Evolutionary conservation across 2,329 filamentous ascomycete species (phyloP).

Genomic region (Coniochaeta prunicola): DNA sequence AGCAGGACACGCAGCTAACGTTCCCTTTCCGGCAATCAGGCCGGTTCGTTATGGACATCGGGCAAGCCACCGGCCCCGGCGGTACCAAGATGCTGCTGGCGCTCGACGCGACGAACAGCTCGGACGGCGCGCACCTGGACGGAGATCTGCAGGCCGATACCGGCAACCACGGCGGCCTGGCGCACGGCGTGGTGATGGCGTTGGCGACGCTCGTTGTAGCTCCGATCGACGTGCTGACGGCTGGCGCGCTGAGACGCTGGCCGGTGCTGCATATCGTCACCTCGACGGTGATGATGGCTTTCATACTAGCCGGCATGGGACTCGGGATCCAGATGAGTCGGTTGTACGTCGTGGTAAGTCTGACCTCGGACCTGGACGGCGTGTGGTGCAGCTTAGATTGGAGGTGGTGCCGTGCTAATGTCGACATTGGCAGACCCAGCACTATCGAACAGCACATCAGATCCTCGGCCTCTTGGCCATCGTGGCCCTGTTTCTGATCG

Average conservation of each 20-base stretch:
- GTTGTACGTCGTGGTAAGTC: constrained; percentile 11
- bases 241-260: constrained; percentile 10
- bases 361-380: neutral
- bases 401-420: neutral
- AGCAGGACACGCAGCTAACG: neutral
- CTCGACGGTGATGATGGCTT: constrained; percentile 10
- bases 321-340: constrained; percentile 13
- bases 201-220: constrained; percentile 14
- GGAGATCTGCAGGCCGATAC: constrained; percentile 2
- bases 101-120: constrained; percentile 1
- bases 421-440: constrained; percentile 10
- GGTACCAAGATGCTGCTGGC: constrained; percentile 6
- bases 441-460: constrained; percentile 15
- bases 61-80: constrained; percentile 10
- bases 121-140: constrained; percentile 2
- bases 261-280: constrained; percentile 11
- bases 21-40: constrained; percentile 2
- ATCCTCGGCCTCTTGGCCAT: constrained; percentile 15
- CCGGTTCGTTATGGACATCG: constrained; percentile 12
- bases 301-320: constrained; percentile 15
- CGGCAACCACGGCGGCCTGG: constrained; percentile 10
- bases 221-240: constrained; percentile 15
- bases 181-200: constrained; percentile 16
- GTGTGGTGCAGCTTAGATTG: neutral
- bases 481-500: constrained; percentile 11